Evolutionary conservation across 2,329 filamentous ascomycete genomes (phyloP), one percentile per base, ranked within the genome.

Genomic region (Calonectria montana): DNA sequence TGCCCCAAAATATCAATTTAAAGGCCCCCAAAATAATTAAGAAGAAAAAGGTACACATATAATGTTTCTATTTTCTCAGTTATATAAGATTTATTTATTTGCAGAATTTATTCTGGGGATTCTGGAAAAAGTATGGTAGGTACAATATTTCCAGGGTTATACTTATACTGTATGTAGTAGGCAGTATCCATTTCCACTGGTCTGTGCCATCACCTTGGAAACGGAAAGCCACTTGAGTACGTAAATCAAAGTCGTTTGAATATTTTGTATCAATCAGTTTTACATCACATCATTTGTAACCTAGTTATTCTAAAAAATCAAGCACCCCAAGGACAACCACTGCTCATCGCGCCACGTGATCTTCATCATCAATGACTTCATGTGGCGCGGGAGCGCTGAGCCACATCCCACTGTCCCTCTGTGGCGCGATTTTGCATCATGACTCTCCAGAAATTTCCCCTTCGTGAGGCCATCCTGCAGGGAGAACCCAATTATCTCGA

Each of bases 381-480:
- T 70, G 74, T 74, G 74, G 74, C 73, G 65, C 67, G 65, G 64
- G 35, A 35, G 31, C 15, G 31, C 39, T 25, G 39, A 61, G 59
- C 25, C 62, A 63, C 65, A 57, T 39, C 18, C 29, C 63, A 23
- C 47, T 37, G 25, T 21, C 39, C 18, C 41, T 63, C 65, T 57
- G 75, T 79, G 77, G 77, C 77, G 76, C 65, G 39, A 72, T 59
- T 74, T 74, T 73, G 66, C 74, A 78, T 79, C 77, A 78, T 73
- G 27, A 57, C 55, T 62, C 18, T 59, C 62, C 70, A 55, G 70
- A 77, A 75, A 73, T 63, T 72, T 73, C 72, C 72, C 68, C 27
- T 55, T 69, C 29, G 50, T 63, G 69, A 74, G 57, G 69, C 67
- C 63, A 65, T 69, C 13, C 48, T 48, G 35, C 45, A 50, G 41